phyloP scores from a whole-genome alignment of 2,329 filamentous ascomycete species.

The Beauveria bassiana region DNA sequence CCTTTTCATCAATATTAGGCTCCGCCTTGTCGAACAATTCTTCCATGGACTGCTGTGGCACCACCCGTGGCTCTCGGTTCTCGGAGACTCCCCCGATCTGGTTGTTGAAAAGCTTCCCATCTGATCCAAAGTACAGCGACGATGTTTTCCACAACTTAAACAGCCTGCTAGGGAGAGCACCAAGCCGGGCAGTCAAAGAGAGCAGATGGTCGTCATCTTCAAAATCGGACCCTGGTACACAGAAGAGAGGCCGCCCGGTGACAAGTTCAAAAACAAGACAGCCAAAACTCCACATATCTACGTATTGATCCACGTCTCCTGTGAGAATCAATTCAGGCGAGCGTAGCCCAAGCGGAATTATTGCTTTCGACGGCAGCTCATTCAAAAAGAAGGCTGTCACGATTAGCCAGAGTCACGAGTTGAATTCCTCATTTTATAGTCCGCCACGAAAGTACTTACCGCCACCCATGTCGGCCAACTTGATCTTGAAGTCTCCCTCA shows the following conservation, averaged over 20 bases:
- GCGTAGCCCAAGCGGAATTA: conserved; percentile 20
- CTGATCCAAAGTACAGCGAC: conserved; percentile 20
- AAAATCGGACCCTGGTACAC: conserved; percentile 15
- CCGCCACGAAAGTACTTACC: conserved; percentile 17
- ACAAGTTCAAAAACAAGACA: conserved; percentile 24
- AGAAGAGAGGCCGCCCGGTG: conserved; percentile 22
- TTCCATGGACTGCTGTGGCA: conserved; percentile 19
- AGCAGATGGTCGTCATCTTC: conserved; percentile 20
- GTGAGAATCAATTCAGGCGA: conserved; percentile 22
- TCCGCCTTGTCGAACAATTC: conserved; percentile 18
- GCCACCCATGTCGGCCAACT: conserved; percentile 24
- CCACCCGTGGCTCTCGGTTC: conserved; percentile 18
- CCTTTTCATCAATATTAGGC: conserved; percentile 19
- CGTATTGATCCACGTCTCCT: conserved; percentile 15
- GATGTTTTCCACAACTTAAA: conserved; percentile 19
- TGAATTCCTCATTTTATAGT: neutral
- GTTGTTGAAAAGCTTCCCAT: conserved; percentile 20
- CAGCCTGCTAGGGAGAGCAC: conserved; percentile 17
- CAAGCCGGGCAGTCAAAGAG: conserved; percentile 14
- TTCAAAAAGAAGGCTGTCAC: conserved; percentile 20
- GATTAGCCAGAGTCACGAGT: neutral
- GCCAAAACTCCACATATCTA: conserved; percentile 25
- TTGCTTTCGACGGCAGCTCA: conserved; percentile 17
- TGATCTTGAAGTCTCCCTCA: conserved; percentile 20
- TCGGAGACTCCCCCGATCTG: conserved; percentile 17